Evolutionary conservation across 768 basidiomycete species (phyloP).

Genomic region (Leucosporidium yakuticum): DNA sequence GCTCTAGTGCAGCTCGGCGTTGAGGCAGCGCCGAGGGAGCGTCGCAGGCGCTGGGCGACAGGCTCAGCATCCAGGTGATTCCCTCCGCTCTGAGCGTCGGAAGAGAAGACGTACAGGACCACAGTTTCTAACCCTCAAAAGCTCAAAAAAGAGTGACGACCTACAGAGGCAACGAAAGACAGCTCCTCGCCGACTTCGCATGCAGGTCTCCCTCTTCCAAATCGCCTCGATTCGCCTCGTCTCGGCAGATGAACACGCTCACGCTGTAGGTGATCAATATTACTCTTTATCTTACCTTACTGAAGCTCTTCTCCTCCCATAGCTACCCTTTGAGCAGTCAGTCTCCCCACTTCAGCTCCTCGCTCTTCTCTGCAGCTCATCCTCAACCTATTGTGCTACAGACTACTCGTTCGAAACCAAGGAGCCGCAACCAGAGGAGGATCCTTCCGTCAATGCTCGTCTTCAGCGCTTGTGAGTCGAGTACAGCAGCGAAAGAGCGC

Average conservation of each 20-base stretch:
- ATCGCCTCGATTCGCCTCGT: not conserved
- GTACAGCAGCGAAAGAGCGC: not conserved
- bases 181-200: not conserved
- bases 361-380: not conserved
- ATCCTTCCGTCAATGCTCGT: conserved; percentile 89
- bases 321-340: conserved; percentile 32
- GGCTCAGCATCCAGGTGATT: too few relatives aligned
- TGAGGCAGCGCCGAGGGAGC: too few relatives aligned
- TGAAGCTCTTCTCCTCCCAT: not conserved
- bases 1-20: too few relatives aligned
- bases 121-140: too few relatives aligned
- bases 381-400: conserved; percentile 60
- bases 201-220: not conserved
- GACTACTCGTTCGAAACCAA: conserved; percentile 95
- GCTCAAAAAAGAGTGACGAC: not conserved
- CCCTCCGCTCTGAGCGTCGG: too few relatives aligned
- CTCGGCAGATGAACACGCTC: not conserved
- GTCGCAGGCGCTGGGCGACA: too few relatives aligned
- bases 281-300: not conserved
- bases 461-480: conserved; percentile 62
- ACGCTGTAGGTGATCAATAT: conserved; percentile 43
- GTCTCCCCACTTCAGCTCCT: not conserved
- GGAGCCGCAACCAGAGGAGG: conserved; percentile 86
- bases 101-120: too few relatives aligned
- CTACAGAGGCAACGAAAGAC: not conserved